phyloP scores from a whole-genome alignment of 1,284 basidiomycete genomes.

The Trichosporon faecale region DNA sequence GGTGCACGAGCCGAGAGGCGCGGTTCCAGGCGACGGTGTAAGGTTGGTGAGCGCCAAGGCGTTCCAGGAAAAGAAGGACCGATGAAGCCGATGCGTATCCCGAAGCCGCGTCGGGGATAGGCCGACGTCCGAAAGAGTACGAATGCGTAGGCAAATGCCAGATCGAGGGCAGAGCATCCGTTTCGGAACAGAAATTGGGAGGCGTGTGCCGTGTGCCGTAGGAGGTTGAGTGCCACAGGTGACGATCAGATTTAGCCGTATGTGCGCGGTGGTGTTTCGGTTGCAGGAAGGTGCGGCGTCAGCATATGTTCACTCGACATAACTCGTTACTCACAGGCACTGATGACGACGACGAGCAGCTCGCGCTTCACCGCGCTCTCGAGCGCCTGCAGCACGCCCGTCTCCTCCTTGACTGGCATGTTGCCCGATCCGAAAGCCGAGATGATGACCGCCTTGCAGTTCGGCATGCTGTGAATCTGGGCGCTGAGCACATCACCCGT shows the following conservation, averaged over 20 bases:
- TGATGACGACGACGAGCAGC: conserved; percentile 49
- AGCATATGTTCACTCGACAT: neutral
- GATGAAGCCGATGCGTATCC: neutral
- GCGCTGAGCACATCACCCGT: conserved; percentile 44
- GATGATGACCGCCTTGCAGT: conserved; percentile 46
- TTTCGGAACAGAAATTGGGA: neutral
- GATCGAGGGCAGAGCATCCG: no score
- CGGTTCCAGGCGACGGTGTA: neutral
- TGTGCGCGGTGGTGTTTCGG: neutral
- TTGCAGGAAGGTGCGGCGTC: neutral
- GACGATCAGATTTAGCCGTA: neutral
- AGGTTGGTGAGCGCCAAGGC: neutral
- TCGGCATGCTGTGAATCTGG: conserved; percentile 44
- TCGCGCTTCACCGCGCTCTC: conserved; percentile 41
- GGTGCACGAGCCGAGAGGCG: neutral
- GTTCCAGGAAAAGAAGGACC: neutral
- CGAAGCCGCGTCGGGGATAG: neutral
- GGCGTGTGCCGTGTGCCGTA: neutral
- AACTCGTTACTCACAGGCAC: conserved; percentile 36
- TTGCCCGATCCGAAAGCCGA: conserved; percentile 47
- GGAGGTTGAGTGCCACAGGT: neutral
- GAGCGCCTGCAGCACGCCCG: conserved; percentile 38
- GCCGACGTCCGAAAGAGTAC: neutral
- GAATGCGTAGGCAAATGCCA: neutral
- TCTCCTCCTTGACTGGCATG: conserved; percentile 40